A percentile compares a stretch with the other conserved stretches of the same genome.
phyloP scores from a whole-genome alignment of 768 basidiomycete species.

The Kwoniella dendrophila region DNA sequence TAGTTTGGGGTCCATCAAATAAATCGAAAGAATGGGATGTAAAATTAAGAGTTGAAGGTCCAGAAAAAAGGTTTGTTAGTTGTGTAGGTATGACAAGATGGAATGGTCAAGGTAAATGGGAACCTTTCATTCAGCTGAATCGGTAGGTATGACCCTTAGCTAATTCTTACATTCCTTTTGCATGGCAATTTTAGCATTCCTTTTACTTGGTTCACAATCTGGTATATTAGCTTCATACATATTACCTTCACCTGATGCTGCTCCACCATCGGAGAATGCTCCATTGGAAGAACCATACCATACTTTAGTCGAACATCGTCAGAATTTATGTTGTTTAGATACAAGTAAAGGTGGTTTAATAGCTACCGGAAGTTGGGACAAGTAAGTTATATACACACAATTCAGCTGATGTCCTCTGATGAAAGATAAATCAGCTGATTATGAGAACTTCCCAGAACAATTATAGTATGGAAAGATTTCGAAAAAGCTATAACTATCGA shows the following conservation, averaged over 20 bases:
- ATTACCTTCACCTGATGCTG: slow-evolving; percentile 44
- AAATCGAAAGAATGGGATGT: slow-evolving; percentile 61
- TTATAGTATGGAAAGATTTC: slow-evolving; percentile 89
- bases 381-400: slow-evolving; percentile 64
- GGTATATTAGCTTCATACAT: slow-evolving; percentile 76
- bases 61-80: slow-evolving; percentile 71
- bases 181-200: slow-evolving; percentile 65
- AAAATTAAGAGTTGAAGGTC: slow-evolving; percentile 45
- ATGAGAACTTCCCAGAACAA: slow-evolving; percentile 65
- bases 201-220: slow-evolving; percentile 86
- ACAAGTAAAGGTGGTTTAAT: slow-evolving; percentile 71
- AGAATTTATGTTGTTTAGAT: slow-evolving; percentile 85
- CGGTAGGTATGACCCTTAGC: neutral
- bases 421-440: slow-evolving; percentile 18
- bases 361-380: slow-evolving; percentile 96
- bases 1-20: slow-evolving; percentile 68
- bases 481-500: slow-evolving; percentile 70
- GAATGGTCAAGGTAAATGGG: slow-evolving; percentile 55
- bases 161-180: neutral
- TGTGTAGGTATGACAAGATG: slow-evolving; percentile 76
- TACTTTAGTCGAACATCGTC: slow-evolving; percentile 81
- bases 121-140: neutral
- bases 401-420: neutral
- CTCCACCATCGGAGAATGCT: slow-evolving; percentile 63
- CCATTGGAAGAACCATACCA: slow-evolving; percentile 71